A percentile compares a stretch with the other conserved stretches of the same genome.
phyloP scores from a whole-genome alignment of 2,329 filamentous ascomycete species.

The Fusarium musae region DNA sequence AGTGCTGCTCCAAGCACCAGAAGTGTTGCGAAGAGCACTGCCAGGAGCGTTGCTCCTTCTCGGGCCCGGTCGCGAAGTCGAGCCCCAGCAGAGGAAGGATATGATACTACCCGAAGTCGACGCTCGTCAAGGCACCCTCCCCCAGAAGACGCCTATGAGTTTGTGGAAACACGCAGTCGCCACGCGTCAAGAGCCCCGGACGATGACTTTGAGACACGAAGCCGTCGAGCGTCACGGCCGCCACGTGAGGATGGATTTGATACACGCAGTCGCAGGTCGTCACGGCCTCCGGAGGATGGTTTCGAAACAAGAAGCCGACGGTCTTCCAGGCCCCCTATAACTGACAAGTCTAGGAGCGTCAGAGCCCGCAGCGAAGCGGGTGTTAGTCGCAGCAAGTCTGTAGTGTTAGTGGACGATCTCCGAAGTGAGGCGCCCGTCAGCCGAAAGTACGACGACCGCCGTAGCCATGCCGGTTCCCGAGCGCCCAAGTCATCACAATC shows the following conservation, averaged over 20 bases:
- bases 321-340: slow-evolving; percentile 50
- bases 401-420: slow-evolving; percentile 56
- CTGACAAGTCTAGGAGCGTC: slow-evolving; percentile 42
- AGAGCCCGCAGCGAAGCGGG: slow-evolving; percentile 56
- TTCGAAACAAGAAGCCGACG: slow-evolving; percentile 55
- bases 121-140: slow-evolving; percentile 52
- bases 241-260: slow-evolving; percentile 49
- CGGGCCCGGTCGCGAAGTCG: slow-evolving; percentile 45
- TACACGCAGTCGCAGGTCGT: slow-evolving; percentile 53
- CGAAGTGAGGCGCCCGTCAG: slow-evolving; percentile 51
- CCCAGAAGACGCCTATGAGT: slow-evolving; percentile 32
- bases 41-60: slow-evolving; percentile 37
- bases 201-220: slow-evolving; percentile 32
- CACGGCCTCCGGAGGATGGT: slow-evolving; percentile 48
- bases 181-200: slow-evolving; percentile 31
- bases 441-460: slow-evolving; percentile 52
- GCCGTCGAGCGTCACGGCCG: slow-evolving; percentile 29
- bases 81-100: slow-evolving; percentile 41
- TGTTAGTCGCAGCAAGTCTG: slow-evolving; percentile 30
- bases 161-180: slow-evolving; percentile 36
- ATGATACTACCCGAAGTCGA: slow-evolving; percentile 54
- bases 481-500: slow-evolving; percentile 44
- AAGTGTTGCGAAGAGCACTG: slow-evolving; percentile 34
- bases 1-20: slow-evolving; percentile 35
- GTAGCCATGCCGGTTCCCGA: slow-evolving; percentile 54